Evolutionary conservation across 2,329 filamentous ascomycete species (phyloP).

Genomic region (Dactylellina drechsleri): DNA sequence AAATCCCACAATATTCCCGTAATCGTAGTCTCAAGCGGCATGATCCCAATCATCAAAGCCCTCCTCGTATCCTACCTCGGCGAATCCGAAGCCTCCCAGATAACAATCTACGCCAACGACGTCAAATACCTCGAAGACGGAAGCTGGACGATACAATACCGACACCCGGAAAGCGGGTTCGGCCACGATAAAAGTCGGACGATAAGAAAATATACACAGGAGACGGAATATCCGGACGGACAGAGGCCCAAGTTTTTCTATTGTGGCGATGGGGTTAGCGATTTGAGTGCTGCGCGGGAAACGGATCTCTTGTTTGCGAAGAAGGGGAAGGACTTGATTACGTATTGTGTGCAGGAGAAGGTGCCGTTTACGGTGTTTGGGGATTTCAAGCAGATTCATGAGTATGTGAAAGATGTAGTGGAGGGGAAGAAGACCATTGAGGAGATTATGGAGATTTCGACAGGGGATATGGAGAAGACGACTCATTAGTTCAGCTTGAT

Average conservation of each 20-base stretch:
- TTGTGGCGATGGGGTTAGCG: conserved; percentile 91
- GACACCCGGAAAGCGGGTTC: conserved; percentile 81
- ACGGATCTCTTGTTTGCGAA: conserved; percentile 95
- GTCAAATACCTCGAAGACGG: conserved; percentile 80
- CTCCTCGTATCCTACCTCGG: conserved; percentile 83
- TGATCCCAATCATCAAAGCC: conserved; percentile 89
- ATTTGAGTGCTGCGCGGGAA: conserved; percentile 89
- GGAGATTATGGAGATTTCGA: conserved; percentile 16
- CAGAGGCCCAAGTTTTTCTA: conserved; percentile 85
- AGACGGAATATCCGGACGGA: conserved; percentile 69
- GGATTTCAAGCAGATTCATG: conserved; percentile 81
- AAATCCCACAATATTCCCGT: conserved; percentile 85
- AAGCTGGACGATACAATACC: conserved; percentile 89
- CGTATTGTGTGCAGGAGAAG: conserved; percentile 83
- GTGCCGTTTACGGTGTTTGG: conserved; percentile 89
- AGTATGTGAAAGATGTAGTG: conserved; percentile 78
- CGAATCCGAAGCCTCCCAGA: conserved; percentile 74
- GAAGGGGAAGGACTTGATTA: conserved; percentile 88
- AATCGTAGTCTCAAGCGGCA: conserved; percentile 89
- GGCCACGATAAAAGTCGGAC: conserved; percentile 98
- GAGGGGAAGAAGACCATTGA: conserved; percentile 46
- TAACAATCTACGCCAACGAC: conserved; percentile 91
- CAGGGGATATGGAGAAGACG: conserved; percentile 1
- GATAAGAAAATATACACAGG: conserved; percentile 83
- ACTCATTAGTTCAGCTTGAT: conserved; percentile 2